Percentiles rank a stretch among this genome's conserved stretches.
Conservation (phyloP, 148 eudicot genomes). For the Polygonum aviculare region DNA sequence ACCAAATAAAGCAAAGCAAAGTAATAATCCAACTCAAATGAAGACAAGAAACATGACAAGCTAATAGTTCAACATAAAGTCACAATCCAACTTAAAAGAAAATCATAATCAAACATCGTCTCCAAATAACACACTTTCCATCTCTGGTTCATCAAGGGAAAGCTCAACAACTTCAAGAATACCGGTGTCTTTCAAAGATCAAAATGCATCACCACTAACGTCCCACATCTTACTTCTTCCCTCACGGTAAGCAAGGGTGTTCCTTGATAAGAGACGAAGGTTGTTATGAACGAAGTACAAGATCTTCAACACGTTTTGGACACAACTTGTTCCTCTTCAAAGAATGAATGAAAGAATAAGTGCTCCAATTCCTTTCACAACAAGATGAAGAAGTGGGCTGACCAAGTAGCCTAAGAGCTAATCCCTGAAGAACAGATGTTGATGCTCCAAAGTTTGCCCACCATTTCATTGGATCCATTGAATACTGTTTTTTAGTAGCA, state of each 20-base stretch:
- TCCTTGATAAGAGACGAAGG: constrained; percentile 5
- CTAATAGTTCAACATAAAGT: too few relatives aligned
- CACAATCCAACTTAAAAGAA: too few relatives aligned
- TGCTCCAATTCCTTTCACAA: constrained; percentile 16
- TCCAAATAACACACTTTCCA: not conserved
- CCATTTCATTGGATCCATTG: constrained; percentile 5
- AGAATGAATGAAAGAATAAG: not conserved
- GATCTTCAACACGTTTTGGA: not conserved
- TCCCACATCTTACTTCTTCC: not conserved
- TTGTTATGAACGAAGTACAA: constrained; percentile 12
- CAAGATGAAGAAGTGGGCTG: constrained; percentile 8
- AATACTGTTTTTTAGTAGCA: not conserved
- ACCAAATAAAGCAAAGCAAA: too few relatives aligned
- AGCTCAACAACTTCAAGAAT: not conserved
- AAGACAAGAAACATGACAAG: too few relatives aligned
- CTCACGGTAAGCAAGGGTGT: not conserved
- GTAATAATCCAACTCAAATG: too few relatives aligned
- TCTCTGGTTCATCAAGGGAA: not conserved
- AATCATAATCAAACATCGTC: not conserved
- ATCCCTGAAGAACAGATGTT: not conserved
- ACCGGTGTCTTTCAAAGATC: not conserved
- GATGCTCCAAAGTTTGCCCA: not conserved
- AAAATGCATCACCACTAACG: not conserved
- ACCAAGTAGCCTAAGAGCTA: constrained; percentile 3
- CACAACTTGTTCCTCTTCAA: not conserved